Base-by-base conservation (phyloP, 768 basidiomycete species). In the Porpolomopsis calyptriformis region DNA sequence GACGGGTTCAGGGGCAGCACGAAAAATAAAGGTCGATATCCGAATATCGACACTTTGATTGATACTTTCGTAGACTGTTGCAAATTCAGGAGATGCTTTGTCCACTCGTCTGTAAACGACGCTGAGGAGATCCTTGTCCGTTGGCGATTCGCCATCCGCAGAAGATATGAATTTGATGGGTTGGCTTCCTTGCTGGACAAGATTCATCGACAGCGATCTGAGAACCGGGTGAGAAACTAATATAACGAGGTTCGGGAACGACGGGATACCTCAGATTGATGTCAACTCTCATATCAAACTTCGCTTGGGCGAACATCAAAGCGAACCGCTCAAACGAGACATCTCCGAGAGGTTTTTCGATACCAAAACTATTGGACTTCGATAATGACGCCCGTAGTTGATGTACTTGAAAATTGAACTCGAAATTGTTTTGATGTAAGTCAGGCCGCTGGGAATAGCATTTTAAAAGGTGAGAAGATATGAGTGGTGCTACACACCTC, bases 11-110 rank as follows among this genome's bases (percentile, higher is more conserved):
- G 96, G 92, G 6, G 85, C 84, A 2, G 85, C 80, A 46, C 80
- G 78, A 63, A 98, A 82, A 43, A 93, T 75, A 60, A 99, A 80
- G 0, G 94, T 96, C 3, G 94, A 93, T 31, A 98, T 70, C 53
- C 78, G 79, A 52, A 91, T 77, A 55, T 91, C 84, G 47, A 98
- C 77, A 48, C 68, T 85, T 63, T 96, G 93, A 55, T 94, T 86
- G 39, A 92, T 78, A 19, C 85, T 82, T 50, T 91, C 89, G 62
- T 85, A 83, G 3, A 78, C 64, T 1, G 79, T 76, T 52, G 74
- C 62, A 62, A 85, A 97, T 55, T 94, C 87, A 0, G 96, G 92
- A 3, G 92, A 93, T 22, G 77, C 72, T 55, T 74, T 78, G 59
- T 97, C 85, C 1, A 83, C 85, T 34, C 86, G 79, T 22, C 68